Base-by-base conservation (phyloP, 2,329 filamentous ascomycete genomes). In the Aspergillus pseudoterreus region DNA sequence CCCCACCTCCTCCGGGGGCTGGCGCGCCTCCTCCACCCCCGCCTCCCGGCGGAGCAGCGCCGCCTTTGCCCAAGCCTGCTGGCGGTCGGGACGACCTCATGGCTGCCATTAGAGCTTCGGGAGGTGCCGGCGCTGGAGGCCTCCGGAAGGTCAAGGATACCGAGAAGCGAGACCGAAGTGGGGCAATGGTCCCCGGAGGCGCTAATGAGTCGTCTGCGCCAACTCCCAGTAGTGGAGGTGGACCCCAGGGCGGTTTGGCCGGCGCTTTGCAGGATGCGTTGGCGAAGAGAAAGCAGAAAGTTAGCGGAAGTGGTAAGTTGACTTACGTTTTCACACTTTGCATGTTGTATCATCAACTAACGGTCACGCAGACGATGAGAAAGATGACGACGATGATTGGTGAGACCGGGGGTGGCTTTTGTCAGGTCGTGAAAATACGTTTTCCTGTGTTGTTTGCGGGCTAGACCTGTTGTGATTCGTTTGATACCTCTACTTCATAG, bases 221-320 rank as follows among this genome's bases (percentile, higher is more conserved):
- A 41, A 68, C 77, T 45, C 69, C 75, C 45, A 79, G 79, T 41
- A 79, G 77, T 15, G 80, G 82, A 10, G 82, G 73, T 33, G 70
- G 64, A 42, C 71, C 70, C 51, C 74, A 72, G 42, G 75, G 84
- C 50, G 85, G 83, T 33, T 83, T 96, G 80, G 90, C 90, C 19
- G 90, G 87, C 74, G 92, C 90, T 44, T 75, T 96, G 61, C 89
- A 89, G 53, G 86, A 84, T 54, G 88, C 87, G 51, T 72, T 92
- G 62, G 83, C 86, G 66, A 88, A 89, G 75, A 82, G 92, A 71
- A 96, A 96, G 78, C 84, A 90, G 72, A 96, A 95, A 79, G 92
- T 96, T 69, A 90, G 89, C 74, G 87, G 89, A 70, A 95, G 90
- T 79, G 92, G 92, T 96, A 83, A 84, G 89, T 86, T 12, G 47